Evolutionary conservation across 805 yeast genomes (phyloP), one percentile per base, ranked within the genome.

Genomic region (Kuraishia borneana): DNA sequence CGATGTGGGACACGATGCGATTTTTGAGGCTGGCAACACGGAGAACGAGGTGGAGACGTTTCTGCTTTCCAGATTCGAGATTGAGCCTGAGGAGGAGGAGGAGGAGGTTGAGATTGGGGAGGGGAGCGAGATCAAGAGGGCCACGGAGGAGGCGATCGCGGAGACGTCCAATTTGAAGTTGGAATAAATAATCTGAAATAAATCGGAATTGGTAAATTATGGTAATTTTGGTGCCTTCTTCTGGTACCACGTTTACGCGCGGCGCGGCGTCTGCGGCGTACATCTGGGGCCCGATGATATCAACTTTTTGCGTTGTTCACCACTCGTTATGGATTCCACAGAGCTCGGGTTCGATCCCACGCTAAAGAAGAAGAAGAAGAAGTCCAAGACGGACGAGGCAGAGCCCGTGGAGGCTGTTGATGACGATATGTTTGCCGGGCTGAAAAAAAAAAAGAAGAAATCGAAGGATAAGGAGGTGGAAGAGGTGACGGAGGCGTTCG

Each of bases 401-500:
- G 64, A 58, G 13, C 41, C 44, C 14, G 31, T 40, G 36, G 45
- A 42, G 26, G 46, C 42, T 16, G 50, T 47, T 5, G 68, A 60
- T 38, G 66, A 61, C 37, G 87, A 78, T 41, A 59, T 83, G 61
- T 76, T 83, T 48, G 70, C 85, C 21, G 89, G 92, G 7, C 63
- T 85, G 53, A 83, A 82, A 60, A 83, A 83, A 63, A 83, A 84
- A 70, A 76, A 85, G 73, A 83, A 83, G 81, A 71, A 83, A 60
- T 62, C 75, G 42, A 57, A 60, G 39, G 64, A 61, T 39, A 43
- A 56, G 16, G 51, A 48, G 9, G 56, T 48, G 19, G 70, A 61
- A 29, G 63, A 58, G 33, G 44, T 73, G 26, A 63, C 76, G 22
- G 83, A 76, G 42, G 72, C 77, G 42, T 67, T 81, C 36, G 77